Percentiles rank a stretch among this genome's conserved stretches.
These are phyloP conservation scores for Salvia hispanica DNA, from an alignment of 257 asterid genomes.

Conservation along the genomic window DNA sequence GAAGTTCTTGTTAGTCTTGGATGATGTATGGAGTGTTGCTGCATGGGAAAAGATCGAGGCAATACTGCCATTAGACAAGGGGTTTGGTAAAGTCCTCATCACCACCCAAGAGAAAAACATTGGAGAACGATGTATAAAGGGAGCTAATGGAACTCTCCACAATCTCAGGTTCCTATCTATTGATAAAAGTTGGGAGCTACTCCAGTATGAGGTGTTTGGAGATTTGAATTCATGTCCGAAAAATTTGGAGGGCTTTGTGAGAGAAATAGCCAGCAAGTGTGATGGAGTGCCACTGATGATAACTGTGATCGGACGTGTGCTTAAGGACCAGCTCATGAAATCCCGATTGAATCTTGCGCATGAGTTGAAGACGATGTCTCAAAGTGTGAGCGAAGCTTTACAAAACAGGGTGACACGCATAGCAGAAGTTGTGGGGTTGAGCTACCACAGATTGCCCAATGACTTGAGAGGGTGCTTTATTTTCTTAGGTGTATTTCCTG, in stretches of 20 bases:
- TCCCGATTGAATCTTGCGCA: neutral
- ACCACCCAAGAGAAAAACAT: conserved; percentile 45
- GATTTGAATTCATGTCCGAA: conserved; percentile 9
- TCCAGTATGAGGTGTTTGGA: conserved; percentile 44
- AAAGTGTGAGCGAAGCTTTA: neutral
- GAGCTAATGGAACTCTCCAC: conserved; percentile 30
- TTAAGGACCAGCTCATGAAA: neutral
- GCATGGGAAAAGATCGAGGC: conserved; percentile 39
- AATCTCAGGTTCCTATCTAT: conserved; percentile 30
- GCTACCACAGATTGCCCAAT: conserved; percentile 34
- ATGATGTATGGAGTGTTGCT: neutral
- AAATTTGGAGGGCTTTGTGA: conserved; percentile 25
- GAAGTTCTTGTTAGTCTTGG: conserved; percentile 49
- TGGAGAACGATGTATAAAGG: conserved; percentile 25
- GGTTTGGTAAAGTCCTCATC: conserved; percentile 42
- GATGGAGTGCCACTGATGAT: conserved; percentile 51
- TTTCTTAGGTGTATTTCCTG: no score
- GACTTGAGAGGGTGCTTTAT: no score
- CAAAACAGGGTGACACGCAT: neutral
- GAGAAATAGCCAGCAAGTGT: conserved; percentile 41
- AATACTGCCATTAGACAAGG: conserved; percentile 36
- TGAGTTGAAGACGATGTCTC: conserved; percentile 31
- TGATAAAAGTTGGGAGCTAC: conserved; percentile 45
- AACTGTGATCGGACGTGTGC: conserved; percentile 41
- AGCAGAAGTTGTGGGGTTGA: conserved; percentile 37